A percentile compares a stretch with the other conserved stretches of the same genome.
phyloP scores from a whole-genome alignment of 768 basidiomycete species.

The Sporobolomyces roseus region DNA sequence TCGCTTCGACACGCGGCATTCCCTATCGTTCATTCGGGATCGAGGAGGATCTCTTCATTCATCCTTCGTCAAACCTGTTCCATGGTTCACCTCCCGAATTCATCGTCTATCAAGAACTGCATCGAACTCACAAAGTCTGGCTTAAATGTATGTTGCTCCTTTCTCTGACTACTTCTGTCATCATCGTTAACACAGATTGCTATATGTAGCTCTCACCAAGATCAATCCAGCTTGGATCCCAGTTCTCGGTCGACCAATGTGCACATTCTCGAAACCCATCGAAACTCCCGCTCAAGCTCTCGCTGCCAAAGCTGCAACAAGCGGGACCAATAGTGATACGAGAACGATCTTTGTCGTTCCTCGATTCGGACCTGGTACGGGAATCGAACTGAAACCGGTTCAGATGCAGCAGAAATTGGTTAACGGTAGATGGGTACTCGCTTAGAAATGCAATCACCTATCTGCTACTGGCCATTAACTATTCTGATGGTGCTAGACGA shows the following conservation, averaged over 20 bases:
- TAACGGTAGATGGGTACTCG: constrained; percentile 49
- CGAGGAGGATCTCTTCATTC: constrained; percentile 81
- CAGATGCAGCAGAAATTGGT: constrained; percentile 50
- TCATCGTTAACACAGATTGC: neutral
- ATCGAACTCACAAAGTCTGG: constrained; percentile 69
- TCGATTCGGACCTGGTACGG: constrained; percentile 74
- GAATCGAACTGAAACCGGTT: constrained; percentile 77
- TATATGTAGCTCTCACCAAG: constrained; percentile 64
- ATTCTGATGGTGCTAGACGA: no score
- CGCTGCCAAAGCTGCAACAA: constrained; percentile 22
- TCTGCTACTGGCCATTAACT: no score
- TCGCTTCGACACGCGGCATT: constrained; percentile 70
- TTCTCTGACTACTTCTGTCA: constrained; percentile 1
- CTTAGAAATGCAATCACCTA: neutral
- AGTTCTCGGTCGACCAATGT: constrained; percentile 70
- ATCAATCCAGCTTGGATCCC: constrained; percentile 86
- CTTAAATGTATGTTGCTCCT: constrained; percentile 63
- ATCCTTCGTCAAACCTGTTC: constrained; percentile 78
- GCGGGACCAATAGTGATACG: constrained; percentile 16
- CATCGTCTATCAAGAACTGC: constrained; percentile 74
- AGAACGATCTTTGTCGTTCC: constrained; percentile 71
- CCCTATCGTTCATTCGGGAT: constrained; percentile 77
- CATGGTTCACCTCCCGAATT: constrained; percentile 73
- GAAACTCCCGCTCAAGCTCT: constrained; percentile 12
- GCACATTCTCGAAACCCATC: constrained; percentile 59